Evolutionary conservation across 1,284 basidiomycete species (phyloP), one percentile per base, ranked within the genome.

Genomic region (Trichosporon sp.): DNA sequence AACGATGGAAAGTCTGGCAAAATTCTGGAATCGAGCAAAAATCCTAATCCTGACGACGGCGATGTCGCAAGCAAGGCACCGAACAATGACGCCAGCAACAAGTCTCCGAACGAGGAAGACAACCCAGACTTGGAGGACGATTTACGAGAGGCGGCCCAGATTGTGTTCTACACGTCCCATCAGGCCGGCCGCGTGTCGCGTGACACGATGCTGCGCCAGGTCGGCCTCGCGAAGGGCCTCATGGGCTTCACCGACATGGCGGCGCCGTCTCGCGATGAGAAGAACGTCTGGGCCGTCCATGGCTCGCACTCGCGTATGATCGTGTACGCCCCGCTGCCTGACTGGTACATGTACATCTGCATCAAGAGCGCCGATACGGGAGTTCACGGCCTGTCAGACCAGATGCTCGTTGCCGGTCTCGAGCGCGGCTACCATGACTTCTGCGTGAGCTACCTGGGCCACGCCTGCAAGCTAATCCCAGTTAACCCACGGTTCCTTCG

Each of bases 171-270:
- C 72, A 82, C 79, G 15, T 75, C 75, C 5, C 69, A 75, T 31
- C 73, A 77, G 42, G 73, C 72, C 3, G 74, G 75, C 5, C 72
- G 76, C 15, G 78, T 82, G 18, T 78, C 75, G 67, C 67, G 80
- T 56, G 77, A 81, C 70, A 75, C 68, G 38, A 82, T 81, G 80
- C 70, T 82, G 62, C 71, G 79, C 67, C 80, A 82, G 72, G 77
- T 78, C 6, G 79, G 80, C 9, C 69, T 82, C 5, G 77, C 78
- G 6, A 81, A 78, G 69, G 80, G 80, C 13, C 64, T 82, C 12
- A 81, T 80, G 77, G 77, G 78, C 3, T 81, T 82, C 67, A 71
- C 73, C 12, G 77, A 79, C 77, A 60, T 78, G 68, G 44, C 76
- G 76, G 56, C 56, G 31, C 56, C 27, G 56, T 31, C 27, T 2